Evolutionary conservation across 768 basidiomycete genomes (phyloP), one percentile per base, ranked within the genome.

Genomic region (Omphalotus guepiniiformis): DNA sequence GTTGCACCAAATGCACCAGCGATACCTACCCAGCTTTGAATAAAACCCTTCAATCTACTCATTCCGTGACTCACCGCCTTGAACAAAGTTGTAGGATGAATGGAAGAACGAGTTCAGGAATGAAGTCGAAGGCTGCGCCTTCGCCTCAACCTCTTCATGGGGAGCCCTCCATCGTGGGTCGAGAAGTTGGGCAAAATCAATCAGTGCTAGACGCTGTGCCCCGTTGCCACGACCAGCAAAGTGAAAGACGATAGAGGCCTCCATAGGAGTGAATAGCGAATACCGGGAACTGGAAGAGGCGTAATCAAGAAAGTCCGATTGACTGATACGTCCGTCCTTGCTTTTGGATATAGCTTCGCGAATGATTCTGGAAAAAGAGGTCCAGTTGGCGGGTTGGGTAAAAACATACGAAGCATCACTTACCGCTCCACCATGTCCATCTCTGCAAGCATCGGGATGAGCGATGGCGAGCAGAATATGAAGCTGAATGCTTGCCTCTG

Each of bases 341-440:
- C 86, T 87, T 65, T 88, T 91, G 4, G 82, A 77, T 8, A 87
- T 91, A 12, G 93, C 91, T 65, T 94, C 93, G 21, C 88, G 88
- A 56, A 96, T 83, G 55, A 95, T 87, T 40, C 88, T 88, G 52
- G 40, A 26, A 48, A 25, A 27, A 26, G 43, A 50, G 15, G 47
- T 47, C 52, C 36, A 45, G 55, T 28, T 48, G 29, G 30, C 42
- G 6, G 38, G 30, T n/a, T 21, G 18, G 53, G 43, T 42, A 29
- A 42, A 25, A 39, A 42, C 42, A 47, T 50, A n/a, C 22, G 5
- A 12, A 29, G 8, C 15, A 11, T 6, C 2, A 65, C 70, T 43
- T 59, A 85, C 82, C 89, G 80, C 70, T 97, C 94, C 42, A 94
- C 82, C 78, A 94, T 91, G 68, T 96, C 94, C 93, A 97, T 97